A percentile compares a stretch with the other conserved stretches of the same genome.
Conservation (phyloP, 495 filamentous ascomycete species). For the Hypomontagnella monticulosa region DNA sequence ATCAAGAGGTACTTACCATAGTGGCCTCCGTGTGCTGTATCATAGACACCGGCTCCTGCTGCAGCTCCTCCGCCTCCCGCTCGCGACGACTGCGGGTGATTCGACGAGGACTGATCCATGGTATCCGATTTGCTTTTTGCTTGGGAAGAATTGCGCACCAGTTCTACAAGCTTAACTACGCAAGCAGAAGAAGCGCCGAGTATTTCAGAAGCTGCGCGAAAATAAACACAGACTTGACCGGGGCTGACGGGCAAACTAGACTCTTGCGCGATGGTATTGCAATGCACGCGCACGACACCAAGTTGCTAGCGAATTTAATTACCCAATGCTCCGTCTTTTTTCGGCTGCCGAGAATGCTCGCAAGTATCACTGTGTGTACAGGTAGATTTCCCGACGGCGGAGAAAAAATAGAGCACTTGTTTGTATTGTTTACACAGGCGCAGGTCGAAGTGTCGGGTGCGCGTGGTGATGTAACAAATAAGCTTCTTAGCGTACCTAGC, state of each 20-base stretch:
- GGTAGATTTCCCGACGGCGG: slow-evolving; percentile 36
- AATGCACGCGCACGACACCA: slow-evolving; percentile 30
- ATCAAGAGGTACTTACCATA: slow-evolving; percentile 72
- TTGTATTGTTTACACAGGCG: slow-evolving; percentile 44
- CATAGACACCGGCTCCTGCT: slow-evolving; percentile 73
- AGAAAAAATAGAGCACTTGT: slow-evolving; percentile 33
- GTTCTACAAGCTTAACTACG: slow-evolving; percentile 29
- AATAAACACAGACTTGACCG: slow-evolving; percentile 8
- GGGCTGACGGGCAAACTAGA: slow-evolving; percentile 31
- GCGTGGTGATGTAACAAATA: slow-evolving; percentile 50
- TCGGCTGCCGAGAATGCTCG: slow-evolving; percentile 33
- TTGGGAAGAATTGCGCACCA: slow-evolving; percentile 29
- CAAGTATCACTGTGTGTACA: slow-evolving; percentile 24
- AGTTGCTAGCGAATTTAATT: slow-evolving; percentile 20
- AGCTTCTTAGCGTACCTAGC: slow-evolving; percentile 35
- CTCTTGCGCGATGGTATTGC: slow-evolving; percentile 39
- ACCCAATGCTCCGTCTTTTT: not conserved
- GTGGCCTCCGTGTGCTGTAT: slow-evolving; percentile 83
- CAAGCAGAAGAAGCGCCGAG: slow-evolving; percentile 27
- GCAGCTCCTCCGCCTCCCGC: slow-evolving; percentile 53
- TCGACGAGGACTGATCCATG: slow-evolving; percentile 69
- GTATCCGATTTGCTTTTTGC: slow-evolving; percentile 11
- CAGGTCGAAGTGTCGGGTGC: slow-evolving; percentile 39
- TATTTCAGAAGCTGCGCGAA: slow-evolving; percentile 35
- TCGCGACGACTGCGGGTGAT: slow-evolving; percentile 63